Evolutionary conservation across 1,284 basidiomycete genomes (phyloP), one percentile per base, ranked within the genome.

Genomic region (Trichosporon asahii): DNA sequence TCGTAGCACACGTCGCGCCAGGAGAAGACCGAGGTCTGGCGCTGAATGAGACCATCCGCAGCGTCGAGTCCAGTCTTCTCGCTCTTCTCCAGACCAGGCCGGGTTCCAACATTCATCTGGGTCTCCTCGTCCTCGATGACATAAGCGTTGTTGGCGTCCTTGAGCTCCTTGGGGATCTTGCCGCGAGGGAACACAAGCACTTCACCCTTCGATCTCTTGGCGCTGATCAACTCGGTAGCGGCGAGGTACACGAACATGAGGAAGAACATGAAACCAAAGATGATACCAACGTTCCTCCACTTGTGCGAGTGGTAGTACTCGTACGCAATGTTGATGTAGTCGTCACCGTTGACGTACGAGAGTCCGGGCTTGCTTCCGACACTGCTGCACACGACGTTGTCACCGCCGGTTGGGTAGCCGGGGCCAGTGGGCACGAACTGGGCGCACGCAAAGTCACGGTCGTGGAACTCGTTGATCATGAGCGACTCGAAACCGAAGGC

Each of bases 211-310:
- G 81, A 83, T 71, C 84, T 84, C 70, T 83, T 76, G 60, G 83
- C 84, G 3, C 84, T 82, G 74, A 86, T 85, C 72, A 83, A 79
- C 74, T 87, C 86, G n/a, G 88, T 86, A 65, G 88, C 87, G 67
- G 85, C 31, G 44, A 90, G 85, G 71, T 89, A 88, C 31, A 84
- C 75, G 6, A 74, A 46, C 83, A 82, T 15, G 78, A 88, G 88
- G 66, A 79, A 83, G 66, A 87, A n/a, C 68, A 86, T 83, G 78
- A 89, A 89, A 0, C 78, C 86, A 66, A 88, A 70, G 67, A 88
- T 75, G 67, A 90, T 86, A 46, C 88, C 89, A 71, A 87, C 85
- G 44, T 33, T 68, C 80, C 86, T 86, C 92, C 92, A 94, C 8
- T 90, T 79, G 77, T 93, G 84, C 27, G 79, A 80, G 70, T 87